phyloP scores from a whole-genome alignment of 257 asterid species.

The Cruciata laevipes region DNA sequence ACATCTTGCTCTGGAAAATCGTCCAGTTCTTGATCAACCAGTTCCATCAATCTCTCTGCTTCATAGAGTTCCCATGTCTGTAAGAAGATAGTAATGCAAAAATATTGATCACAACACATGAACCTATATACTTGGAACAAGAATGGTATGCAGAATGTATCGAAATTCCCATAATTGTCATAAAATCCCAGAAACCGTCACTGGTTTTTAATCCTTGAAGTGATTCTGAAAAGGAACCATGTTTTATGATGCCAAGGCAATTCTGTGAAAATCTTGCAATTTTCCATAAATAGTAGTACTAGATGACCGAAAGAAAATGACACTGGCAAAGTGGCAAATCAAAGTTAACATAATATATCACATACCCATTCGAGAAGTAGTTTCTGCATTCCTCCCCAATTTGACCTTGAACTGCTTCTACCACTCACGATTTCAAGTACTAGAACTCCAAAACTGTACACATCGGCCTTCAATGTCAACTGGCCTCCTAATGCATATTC shows the following conservation, averaged over 20 bases:
- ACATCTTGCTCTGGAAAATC: slow-evolving; percentile 52
- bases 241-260: not conserved
- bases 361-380: slow-evolving; percentile 80
- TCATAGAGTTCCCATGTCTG: slow-evolving; percentile 81
- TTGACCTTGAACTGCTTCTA: slow-evolving; percentile 49
- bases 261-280: not conserved
- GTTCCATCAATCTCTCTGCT: slow-evolving; percentile 53
- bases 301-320: not conserved
- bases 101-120: not conserved
- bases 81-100: too few species aligned
- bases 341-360: too few species aligned
- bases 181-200: not conserved
- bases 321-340: not conserved
- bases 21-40: slow-evolving; percentile 66
- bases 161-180: not conserved
- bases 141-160: not conserved
- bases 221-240: not conserved
- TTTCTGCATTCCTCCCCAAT: slow-evolving; percentile 49
- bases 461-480: slow-evolving; percentile 82
- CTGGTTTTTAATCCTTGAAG: not conserved
- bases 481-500: slow-evolving; percentile 94
- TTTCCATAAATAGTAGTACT: not conserved
- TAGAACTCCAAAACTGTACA: slow-evolving; percentile 81
- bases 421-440: slow-evolving; percentile 76
- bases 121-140: not conserved